Conservation (phyloP, 768 basidiomycete genomes). For the Suillus subalutaceus region DNA sequence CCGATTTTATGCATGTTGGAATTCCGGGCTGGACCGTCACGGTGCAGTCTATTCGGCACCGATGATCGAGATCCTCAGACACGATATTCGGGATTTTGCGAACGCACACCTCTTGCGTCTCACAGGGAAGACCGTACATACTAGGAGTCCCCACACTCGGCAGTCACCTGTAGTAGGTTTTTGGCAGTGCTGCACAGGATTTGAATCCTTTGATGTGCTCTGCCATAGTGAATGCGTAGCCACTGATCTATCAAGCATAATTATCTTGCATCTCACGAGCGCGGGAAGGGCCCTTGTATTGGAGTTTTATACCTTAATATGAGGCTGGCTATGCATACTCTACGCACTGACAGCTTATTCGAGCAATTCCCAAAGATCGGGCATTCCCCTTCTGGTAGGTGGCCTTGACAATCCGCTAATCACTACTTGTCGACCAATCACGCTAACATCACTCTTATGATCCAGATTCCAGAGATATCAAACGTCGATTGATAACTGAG, state of each 20-base stretch:
- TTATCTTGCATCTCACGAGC: not conserved
- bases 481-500: not conserved
- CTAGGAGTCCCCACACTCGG: not conserved
- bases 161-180: not conserved
- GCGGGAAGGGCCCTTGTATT: not conserved
- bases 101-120: no score
- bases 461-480: not conserved
- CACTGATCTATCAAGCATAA: not conserved
- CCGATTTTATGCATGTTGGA: no score
- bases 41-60: no score
- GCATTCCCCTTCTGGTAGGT: not conserved
- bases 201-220: not conserved
- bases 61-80: no score
- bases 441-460: not conserved
- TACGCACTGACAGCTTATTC: not conserved
- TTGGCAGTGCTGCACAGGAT: not conserved
- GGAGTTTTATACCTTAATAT: not conserved
- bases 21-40: no score
- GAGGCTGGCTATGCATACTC: not conserved
- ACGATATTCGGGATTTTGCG: no score
- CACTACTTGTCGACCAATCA: not conserved
- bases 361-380: not conserved
- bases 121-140: no score
- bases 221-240: not conserved
- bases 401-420: not conserved